Conservation (phyloP, 495 filamentous ascomycete genomes). For the Lophiotrema nucula region DNA sequence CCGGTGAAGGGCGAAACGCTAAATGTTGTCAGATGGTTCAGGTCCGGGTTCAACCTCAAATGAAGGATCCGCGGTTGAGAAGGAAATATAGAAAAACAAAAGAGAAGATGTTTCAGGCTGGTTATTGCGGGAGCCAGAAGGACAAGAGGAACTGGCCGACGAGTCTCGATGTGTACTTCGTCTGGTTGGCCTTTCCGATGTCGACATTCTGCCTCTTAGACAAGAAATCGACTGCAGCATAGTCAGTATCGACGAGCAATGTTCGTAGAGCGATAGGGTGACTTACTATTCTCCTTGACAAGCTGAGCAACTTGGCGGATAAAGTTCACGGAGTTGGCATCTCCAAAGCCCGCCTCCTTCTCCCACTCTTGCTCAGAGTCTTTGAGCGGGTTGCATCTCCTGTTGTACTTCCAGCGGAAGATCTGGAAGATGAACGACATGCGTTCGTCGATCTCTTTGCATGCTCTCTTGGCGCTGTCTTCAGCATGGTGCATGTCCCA, state of each 20-base stretch:
- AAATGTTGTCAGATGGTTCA: too few species aligned
- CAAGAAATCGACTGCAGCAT: constrained; percentile 36
- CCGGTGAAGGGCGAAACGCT: too few species aligned
- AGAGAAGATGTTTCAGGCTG: too few species aligned
- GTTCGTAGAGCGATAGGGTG: neutral
- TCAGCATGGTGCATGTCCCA: constrained; percentile 20
- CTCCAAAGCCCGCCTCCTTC: constrained; percentile 21
- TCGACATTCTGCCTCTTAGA: constrained; percentile 25
- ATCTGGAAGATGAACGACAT: constrained; percentile 39
- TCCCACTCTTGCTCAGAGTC: constrained; percentile 32
- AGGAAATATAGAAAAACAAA: too few species aligned
- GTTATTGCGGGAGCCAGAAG: constrained; percentile 34
- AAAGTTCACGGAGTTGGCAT: constrained; percentile 28
- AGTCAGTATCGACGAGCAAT: neutral
- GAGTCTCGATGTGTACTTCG: constrained; percentile 39
- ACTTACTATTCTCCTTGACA: constrained; percentile 41
- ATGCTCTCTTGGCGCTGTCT: constrained; percentile 29
- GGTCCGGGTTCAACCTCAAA: too few species aligned
- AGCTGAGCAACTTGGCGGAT: constrained; percentile 33
- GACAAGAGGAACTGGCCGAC: constrained; percentile 40
- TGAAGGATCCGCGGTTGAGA: too few species aligned
- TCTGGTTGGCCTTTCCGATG: constrained; percentile 36
- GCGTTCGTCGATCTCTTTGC: constrained; percentile 37
- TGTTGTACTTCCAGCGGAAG: constrained; percentile 43
- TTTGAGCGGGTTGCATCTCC: constrained; percentile 33